Percentiles rank a stretch among this genome's conserved stretches.
Conservation (phyloP, 257 asterid species). For the Gentiana straminea region DNA sequence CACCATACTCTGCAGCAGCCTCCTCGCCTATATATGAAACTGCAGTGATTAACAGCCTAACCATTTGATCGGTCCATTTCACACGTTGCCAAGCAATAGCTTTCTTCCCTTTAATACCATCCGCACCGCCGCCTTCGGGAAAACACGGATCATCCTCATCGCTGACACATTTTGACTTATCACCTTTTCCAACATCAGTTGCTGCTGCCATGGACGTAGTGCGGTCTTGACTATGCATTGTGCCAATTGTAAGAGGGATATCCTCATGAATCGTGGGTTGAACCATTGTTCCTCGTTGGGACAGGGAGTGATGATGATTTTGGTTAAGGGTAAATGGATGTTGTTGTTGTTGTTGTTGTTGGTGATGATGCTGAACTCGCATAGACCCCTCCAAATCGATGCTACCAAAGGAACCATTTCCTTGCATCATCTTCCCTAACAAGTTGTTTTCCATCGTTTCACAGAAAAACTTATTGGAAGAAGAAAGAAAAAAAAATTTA, state of each 20-base stretch:
- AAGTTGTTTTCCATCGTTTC: constrained; percentile 35
- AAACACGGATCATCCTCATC: constrained; percentile 69
- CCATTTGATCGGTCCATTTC: constrained; percentile 56
- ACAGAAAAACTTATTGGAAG: background rate
- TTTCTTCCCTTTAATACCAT: constrained; percentile 40
- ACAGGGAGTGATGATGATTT: constrained; percentile 14
- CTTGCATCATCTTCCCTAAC: constrained; percentile 37
- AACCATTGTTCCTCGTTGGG: constrained; percentile 30
- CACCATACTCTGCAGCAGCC: constrained; percentile 31
- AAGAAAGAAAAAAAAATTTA: constrained; percentile 1
- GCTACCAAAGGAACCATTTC: constrained; percentile 34
- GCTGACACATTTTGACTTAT: constrained; percentile 37
- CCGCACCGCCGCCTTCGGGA: constrained; percentile 33
- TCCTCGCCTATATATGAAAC: constrained; percentile 74
- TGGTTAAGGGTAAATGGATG: constrained; percentile 22
- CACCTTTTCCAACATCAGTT: constrained; percentile 30
- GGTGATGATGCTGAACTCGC: constrained; percentile 42
- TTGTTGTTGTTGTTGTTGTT: constrained; percentile 34
- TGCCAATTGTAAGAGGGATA: constrained; percentile 47
- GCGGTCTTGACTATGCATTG: constrained; percentile 31
- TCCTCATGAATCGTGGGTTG: constrained; percentile 33
- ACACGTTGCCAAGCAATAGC: constrained; percentile 47
- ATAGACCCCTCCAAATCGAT: constrained; percentile 40
- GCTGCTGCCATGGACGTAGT: constrained; percentile 13
- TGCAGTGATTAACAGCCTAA: constrained; percentile 53